These are phyloP conservation scores for Kwoniella europaea DNA, from an alignment of 768 basidiomycete genomes.

Conservation along the genomic window DNA sequence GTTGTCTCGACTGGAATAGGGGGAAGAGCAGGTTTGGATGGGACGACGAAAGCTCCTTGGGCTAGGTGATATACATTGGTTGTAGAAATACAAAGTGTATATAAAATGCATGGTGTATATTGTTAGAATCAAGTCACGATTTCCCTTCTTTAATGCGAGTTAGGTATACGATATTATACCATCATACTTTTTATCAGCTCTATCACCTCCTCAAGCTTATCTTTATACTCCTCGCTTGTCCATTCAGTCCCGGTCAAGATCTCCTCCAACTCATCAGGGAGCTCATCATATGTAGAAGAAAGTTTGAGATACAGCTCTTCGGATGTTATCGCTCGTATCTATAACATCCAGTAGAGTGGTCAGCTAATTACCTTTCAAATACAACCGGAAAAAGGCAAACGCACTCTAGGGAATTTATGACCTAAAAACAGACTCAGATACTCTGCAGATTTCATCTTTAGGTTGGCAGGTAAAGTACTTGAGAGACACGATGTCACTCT, in stretches of 20 bases:
- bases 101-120: background rate
- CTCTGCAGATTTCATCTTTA: slow-evolving; percentile 60
- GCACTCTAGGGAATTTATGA: slow-evolving; percentile 81
- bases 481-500: slow-evolving; percentile 73
- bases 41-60: slow-evolving; percentile 31
- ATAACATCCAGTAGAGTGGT: background rate
- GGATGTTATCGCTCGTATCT: slow-evolving; percentile 81
- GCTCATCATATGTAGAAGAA: slow-evolving; percentile 29
- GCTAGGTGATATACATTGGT: slow-evolving; percentile 12
- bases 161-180: background rate
- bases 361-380: slow-evolving; percentile 18
- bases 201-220: slow-evolving; percentile 12
- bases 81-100: background rate
- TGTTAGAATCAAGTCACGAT: background rate
- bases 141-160: too few relatives aligned
- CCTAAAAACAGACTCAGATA: slow-evolving; percentile 69
- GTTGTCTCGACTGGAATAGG: background rate
- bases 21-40: background rate
- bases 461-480: slow-evolving; percentile 59
- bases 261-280: slow-evolving; percentile 42
- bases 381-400: slow-evolving; percentile 31
- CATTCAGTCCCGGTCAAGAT: slow-evolving; percentile 40
- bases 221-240: slow-evolving; percentile 24
- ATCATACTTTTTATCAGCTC: background rate
- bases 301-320: slow-evolving; percentile 80